These are phyloP conservation scores for Tritrichomonas foetus DNA, from an alignment of 208 protist species.

Conservation along the genomic window DNA sequence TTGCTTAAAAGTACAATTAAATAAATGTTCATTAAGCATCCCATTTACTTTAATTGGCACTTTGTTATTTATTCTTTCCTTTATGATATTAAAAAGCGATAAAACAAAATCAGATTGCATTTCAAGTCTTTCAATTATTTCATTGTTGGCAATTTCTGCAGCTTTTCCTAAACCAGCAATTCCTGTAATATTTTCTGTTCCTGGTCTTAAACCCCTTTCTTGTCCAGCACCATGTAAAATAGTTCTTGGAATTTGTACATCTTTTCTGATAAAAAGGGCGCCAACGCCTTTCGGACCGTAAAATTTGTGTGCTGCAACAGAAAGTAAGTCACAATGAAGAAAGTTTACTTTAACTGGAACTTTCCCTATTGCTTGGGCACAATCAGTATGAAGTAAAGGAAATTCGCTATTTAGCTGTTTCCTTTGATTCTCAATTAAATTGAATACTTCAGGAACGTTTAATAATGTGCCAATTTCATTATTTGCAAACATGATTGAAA, in stretches of 20 bases:
- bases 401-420: no score
- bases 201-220: neutral
- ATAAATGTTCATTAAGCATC: no score
- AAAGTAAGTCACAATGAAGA: neutral
- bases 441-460: neutral
- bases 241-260: neutral
- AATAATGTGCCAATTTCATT: neutral
- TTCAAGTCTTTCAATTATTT: no score
- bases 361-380: neutral
- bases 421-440: neutral
- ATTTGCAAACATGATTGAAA: neutral
- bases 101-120: no score
- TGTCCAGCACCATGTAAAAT: neutral
- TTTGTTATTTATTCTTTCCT: no score
- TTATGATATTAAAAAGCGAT: no score
- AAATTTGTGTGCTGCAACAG: neutral
- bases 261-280: neutral
- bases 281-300: slow-evolving; percentile 14
- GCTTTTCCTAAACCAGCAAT: slow-evolving; percentile 9
- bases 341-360: neutral
- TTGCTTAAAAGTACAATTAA: no score
- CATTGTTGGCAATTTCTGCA: neutral
- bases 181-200: neutral
- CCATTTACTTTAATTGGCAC: no score
- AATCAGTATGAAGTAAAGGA: neutral